These are phyloP conservation scores for Tylopilus sp. DNA, from an alignment of 768 basidiomycete species.

Conservation along the genomic window DNA sequence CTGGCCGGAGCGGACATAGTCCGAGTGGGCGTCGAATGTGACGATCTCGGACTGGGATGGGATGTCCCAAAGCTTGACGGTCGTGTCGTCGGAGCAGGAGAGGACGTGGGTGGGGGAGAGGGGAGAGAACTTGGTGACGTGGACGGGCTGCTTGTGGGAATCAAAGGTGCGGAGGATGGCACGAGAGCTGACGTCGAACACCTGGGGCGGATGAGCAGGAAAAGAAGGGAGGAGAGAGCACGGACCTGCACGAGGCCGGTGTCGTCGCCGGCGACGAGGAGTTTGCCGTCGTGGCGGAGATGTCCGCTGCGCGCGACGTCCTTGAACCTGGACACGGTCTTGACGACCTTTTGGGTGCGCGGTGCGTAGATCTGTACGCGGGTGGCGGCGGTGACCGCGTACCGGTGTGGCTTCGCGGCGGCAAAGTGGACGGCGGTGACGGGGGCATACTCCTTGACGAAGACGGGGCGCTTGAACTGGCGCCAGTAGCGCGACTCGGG, in stretches of 20 bases:
- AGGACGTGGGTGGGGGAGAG: conserved; percentile 79
- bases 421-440: conserved; percentile 95
- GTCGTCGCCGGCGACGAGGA: conserved; percentile 94
- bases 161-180: conserved; percentile 92
- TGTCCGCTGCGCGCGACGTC: conserved; percentile 88
- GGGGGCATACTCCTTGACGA: conserved; percentile 95
- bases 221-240: background rate
- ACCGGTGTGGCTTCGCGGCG: conserved; percentile 81
- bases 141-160: conserved; percentile 93
- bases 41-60: conserved; percentile 78
- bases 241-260: conserved; percentile 77
- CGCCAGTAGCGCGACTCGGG: conserved; percentile 84
- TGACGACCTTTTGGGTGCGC: conserved; percentile 92
- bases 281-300: conserved; percentile 90
- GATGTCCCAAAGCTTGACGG: conserved; percentile 92
- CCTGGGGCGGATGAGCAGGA: conserved; percentile 37
- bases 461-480: conserved; percentile 85
- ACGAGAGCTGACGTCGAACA: conserved; percentile 91
- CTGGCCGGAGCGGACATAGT: conserved; percentile 94
- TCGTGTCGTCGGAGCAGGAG: conserved; percentile 95
- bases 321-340: conserved; percentile 96
- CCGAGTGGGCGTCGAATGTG: conserved; percentile 84
- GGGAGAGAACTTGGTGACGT: conserved; percentile 89
- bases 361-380: conserved; percentile 95
- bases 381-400: conserved; percentile 93